A percentile compares a stretch with the other conserved stretches of the same genome.
Evolutionary conservation across 140 eudicot species (phyloP).

Genomic region (Bidens hawaiensis): DNA sequence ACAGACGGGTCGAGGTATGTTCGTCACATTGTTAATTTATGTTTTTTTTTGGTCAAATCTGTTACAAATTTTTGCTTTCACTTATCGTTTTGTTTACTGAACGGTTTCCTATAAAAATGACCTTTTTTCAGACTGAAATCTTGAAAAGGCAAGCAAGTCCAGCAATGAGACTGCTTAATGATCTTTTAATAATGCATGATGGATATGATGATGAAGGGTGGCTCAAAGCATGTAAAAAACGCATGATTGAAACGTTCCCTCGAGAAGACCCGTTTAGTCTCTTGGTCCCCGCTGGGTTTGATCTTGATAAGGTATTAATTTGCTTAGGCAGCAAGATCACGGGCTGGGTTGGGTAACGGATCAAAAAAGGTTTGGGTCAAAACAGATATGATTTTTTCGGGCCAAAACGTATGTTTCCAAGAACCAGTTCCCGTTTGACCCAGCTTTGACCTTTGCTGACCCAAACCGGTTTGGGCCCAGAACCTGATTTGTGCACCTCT

Average conservation of each 20-base stretch:
- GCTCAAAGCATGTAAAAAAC: constrained; percentile 88
- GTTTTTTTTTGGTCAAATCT: neutral
- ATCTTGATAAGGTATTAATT: constrained; percentile 69
- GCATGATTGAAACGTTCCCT: constrained; percentile 82
- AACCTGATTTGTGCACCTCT: too few species aligned
- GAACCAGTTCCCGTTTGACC: too few species aligned
- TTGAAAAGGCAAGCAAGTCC: constrained; percentile 87
- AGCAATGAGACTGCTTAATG: constrained; percentile 91
- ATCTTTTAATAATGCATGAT: constrained; percentile 80
- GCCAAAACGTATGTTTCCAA: too few species aligned
- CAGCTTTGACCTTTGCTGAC: too few species aligned
- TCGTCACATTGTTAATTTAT: too few species aligned
- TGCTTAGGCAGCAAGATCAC: neutral
- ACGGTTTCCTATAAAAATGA: neutral
- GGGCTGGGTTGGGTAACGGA: too few species aligned
- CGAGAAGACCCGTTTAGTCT: constrained; percentile 95
- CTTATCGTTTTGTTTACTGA: neutral
- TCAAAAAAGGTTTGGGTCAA: neutral
- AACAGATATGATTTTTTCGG: too few species aligned
- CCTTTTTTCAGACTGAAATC: constrained; percentile 63
- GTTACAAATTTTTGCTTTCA: neutral
- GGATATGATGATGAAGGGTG: constrained; percentile 87
- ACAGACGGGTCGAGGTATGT: constrained; percentile 96
- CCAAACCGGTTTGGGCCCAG: too few species aligned
- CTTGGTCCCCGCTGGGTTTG: constrained; percentile 88